phyloP scores from a whole-genome alignment of 768 basidiomycete species.

The Lentinula sp. region DNA sequence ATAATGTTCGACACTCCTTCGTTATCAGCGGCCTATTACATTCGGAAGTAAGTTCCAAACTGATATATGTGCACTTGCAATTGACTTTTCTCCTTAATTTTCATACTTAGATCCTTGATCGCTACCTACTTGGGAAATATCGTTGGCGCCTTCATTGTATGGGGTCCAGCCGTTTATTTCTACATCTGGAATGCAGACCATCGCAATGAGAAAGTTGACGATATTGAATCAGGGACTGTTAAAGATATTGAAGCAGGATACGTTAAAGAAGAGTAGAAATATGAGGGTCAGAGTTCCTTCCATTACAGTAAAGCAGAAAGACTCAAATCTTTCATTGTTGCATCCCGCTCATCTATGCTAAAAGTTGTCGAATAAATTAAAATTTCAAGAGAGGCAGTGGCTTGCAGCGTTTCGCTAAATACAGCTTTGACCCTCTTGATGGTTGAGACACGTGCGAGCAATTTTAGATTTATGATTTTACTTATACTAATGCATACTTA shows the following conservation, averaged over 20 bases:
- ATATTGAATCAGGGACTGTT: background rate
- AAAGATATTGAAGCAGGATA: background rate
- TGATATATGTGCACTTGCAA: too few relatives aligned
- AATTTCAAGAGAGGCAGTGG: too few relatives aligned
- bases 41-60: conserved; percentile 43
- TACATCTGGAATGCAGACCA: conserved; percentile 41
- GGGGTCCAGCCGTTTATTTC: conserved; percentile 57
- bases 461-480: background rate
- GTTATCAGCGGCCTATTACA: conserved; percentile 51
- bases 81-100: background rate
- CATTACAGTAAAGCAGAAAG: too few relatives aligned
- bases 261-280: background rate
- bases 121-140: conserved; percentile 63
- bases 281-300: too few relatives aligned
- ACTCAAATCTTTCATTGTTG: too few relatives aligned
- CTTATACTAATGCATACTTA: background rate
- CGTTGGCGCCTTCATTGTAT: conserved; percentile 59
- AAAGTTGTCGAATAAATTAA: too few relatives aligned
- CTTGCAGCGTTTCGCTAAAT: too few relatives aligned
- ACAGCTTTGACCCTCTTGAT: too few relatives aligned
- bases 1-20: conserved; percentile 55
- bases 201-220: background rate
- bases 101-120: conserved; percentile 44
- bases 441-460: too few relatives aligned
- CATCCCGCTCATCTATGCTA: too few relatives aligned